phyloP scores from a whole-genome alignment of 2,329 filamentous ascomycete genomes.

The Fusarium foetens region DNA sequence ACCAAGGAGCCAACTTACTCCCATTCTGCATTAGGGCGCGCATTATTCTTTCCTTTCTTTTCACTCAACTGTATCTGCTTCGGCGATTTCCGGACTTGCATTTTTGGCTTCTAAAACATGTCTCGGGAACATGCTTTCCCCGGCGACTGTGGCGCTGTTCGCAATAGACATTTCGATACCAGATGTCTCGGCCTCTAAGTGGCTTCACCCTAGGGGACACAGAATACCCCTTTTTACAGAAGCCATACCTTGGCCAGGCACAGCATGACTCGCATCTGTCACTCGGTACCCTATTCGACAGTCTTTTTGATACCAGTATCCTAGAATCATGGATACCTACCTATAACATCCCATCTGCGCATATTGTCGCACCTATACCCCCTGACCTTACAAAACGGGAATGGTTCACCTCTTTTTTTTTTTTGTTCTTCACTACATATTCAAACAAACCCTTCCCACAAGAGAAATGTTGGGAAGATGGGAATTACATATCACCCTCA shows the following conservation, averaged over 20 bases:
- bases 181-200: constrained; percentile 37
- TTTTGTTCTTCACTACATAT: constrained; percentile 43
- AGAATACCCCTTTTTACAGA: constrained; percentile 10
- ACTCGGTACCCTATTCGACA: constrained; percentile 34
- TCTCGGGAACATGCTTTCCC: constrained; percentile 31
- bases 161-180: constrained; percentile 35
- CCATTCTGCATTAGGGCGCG: constrained; percentile 39
- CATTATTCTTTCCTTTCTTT: constrained; percentile 30
- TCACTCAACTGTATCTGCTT: constrained; percentile 34
- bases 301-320: constrained; percentile 44
- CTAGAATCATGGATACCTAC: constrained; percentile 35
- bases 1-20: constrained; percentile 28
- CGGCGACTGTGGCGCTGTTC: constrained; percentile 33
- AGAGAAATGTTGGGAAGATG: constrained; percentile 28
- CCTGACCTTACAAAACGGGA: constrained; percentile 27
- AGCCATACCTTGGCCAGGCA: constrained; percentile 16
- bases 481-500: constrained; percentile 39
- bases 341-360: constrained; percentile 33
- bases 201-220: constrained; percentile 10
- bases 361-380: constrained; percentile 45
- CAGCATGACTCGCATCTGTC: constrained; percentile 26
- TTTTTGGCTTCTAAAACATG: constrained; percentile 39
- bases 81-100: constrained; percentile 32
- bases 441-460: constrained; percentile 29
- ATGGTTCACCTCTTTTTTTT: constrained; percentile 31